Percentiles rank a stretch among this genome's conserved stretches.
These are phyloP conservation scores for Hypoxylon sp. DNA, from an alignment of 2,329 filamentous ascomycete genomes.

Conservation along the genomic window DNA sequence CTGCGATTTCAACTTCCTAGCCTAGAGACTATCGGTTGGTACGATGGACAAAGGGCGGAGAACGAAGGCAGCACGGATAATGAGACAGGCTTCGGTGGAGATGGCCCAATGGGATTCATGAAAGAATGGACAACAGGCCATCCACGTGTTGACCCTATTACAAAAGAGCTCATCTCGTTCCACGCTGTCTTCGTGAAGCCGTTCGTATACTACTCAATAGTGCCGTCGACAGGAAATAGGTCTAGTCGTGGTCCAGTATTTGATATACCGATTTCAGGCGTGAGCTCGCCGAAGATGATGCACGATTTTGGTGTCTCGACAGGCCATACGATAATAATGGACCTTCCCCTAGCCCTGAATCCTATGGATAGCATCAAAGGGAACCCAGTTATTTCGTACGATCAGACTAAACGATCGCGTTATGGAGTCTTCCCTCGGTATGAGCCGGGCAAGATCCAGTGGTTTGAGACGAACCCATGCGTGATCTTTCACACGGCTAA, in stretches of 20 bases:
- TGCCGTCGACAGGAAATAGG: slow-evolving; percentile 46
- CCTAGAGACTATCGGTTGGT: slow-evolving; percentile 78
- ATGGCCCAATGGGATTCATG: slow-evolving; percentile 70
- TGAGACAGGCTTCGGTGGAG: slow-evolving; percentile 63
- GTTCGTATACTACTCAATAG: slow-evolving; percentile 74
- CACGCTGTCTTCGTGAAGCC: slow-evolving; percentile 75
- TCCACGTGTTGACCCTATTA: slow-evolving; percentile 73
- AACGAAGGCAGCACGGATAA: slow-evolving; percentile 54
- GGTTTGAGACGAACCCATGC: slow-evolving; percentile 76
- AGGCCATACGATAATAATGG: slow-evolving; percentile 74
- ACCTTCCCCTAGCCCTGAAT: slow-evolving; percentile 75
- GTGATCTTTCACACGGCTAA: slow-evolving; percentile 81
- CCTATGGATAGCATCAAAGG: slow-evolving; percentile 70
- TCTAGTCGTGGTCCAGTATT: slow-evolving; percentile 54
- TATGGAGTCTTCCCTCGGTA: slow-evolving; percentile 77
- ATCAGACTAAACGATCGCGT: slow-evolving; percentile 67
- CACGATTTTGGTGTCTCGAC: slow-evolving; percentile 79
- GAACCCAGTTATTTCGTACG: slow-evolving; percentile 69
- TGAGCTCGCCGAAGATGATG: slow-evolving; percentile 77
- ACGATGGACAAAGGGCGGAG: slow-evolving; percentile 69
- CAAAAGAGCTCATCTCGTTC: slow-evolving; percentile 75
- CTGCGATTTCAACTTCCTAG: slow-evolving; percentile 73
- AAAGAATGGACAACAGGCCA: slow-evolving; percentile 79
- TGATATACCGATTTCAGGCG: slow-evolving; percentile 69
- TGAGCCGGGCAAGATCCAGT: slow-evolving; percentile 67